A percentile compares a stretch with the other conserved stretches of the same genome.
Conservation (phyloP, 2,329 filamentous ascomycete species). For the Penicillium sp. region DNA sequence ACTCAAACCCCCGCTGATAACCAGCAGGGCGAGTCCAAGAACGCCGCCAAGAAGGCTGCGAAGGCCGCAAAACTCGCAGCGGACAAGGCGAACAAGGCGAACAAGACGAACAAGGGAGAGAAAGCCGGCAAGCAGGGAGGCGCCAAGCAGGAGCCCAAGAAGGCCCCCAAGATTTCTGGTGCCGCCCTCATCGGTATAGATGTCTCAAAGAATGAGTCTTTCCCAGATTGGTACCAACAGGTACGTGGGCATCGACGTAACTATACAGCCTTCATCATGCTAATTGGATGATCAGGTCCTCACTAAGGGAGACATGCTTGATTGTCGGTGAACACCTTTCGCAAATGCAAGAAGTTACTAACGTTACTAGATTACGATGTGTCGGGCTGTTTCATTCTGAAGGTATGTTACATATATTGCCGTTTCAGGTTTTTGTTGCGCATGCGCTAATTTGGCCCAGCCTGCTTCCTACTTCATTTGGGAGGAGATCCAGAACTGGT, state of each 20-base stretch:
- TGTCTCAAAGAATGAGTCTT: slow-evolving; percentile 76
- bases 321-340: slow-evolving; percentile 54
- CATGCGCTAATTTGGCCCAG: slow-evolving; percentile 30
- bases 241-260: neutral
- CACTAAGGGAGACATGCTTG: slow-evolving; percentile 93
- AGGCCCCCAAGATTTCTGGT: slow-evolving; percentile 53
- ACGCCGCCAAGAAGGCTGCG: slow-evolving; percentile 49
- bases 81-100: slow-evolving; percentile 35
- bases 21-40: slow-evolving; percentile 35
- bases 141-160: slow-evolving; percentile 47
- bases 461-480: slow-evolving; percentile 66
- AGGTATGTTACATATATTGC: slow-evolving; percentile 53
- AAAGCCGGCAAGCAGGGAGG: slow-evolving; percentile 19
- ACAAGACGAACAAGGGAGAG: slow-evolving; percentile 31
- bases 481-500: slow-evolving; percentile 62
- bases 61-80: slow-evolving; percentile 47
- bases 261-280: neutral
- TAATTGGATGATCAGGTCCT: slow-evolving; percentile 56
- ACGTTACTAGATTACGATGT: slow-evolving; percentile 67
- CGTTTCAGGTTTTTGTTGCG: neutral
- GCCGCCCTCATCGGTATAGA: slow-evolving; percentile 81
- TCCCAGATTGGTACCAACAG: slow-evolving; percentile 95
- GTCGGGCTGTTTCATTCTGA: slow-evolving; percentile 94
- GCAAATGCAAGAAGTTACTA: neutral
- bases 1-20: slow-evolving; percentile 41